Conservation (phyloP, 495 filamentous ascomycete species). For the Tetracladium marchalianum region DNA sequence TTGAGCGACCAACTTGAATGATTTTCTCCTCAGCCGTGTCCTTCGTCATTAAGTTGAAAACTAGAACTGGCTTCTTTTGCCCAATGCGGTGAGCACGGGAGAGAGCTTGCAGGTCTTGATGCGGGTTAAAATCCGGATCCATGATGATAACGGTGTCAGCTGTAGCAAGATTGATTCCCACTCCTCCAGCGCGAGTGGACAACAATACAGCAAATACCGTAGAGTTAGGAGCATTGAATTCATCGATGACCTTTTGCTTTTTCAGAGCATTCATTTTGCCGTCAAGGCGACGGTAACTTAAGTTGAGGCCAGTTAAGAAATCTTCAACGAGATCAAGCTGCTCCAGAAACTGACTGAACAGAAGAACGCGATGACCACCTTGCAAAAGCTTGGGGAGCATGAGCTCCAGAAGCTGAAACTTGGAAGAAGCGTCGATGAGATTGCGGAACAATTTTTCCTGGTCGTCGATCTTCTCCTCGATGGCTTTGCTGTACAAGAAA, state of each 20-base stretch:
- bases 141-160: slow-evolving; percentile 98
- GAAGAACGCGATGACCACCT: slow-evolving; percentile 83
- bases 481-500: slow-evolving; percentile 79
- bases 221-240: slow-evolving; percentile 80
- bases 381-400: slow-evolving; percentile 86
- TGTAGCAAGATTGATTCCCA: slow-evolving; percentile 95
- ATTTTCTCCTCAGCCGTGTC: slow-evolving; percentile 90
- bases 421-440: slow-evolving; percentile 83
- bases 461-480: slow-evolving; percentile 65
- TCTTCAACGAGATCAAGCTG: slow-evolving; percentile 88
- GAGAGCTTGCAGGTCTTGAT: slow-evolving; percentile 93
- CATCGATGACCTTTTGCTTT: slow-evolving; percentile 90
- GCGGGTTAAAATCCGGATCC: slow-evolving; percentile 96
- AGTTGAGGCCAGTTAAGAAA: slow-evolving; percentile 62
- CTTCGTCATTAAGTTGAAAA: slow-evolving; percentile 88
- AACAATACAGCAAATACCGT: slow-evolving; percentile 80
- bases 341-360: slow-evolving; percentile 93
- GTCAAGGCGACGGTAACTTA: slow-evolving; percentile 73
- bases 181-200: slow-evolving; percentile 88
- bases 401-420: slow-evolving; percentile 74
- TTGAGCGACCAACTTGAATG: slow-evolving; percentile 89
- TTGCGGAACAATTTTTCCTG: slow-evolving; percentile 54
- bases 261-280: slow-evolving; percentile 68
- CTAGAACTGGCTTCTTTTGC: slow-evolving; percentile 88
- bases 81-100: slow-evolving; percentile 93